A percentile compares a stretch with the other conserved stretches of the same genome.
These are phyloP conservation scores for Fusarium sp. DNA, from an alignment of 2,329 filamentous ascomycete species.

Conservation along the genomic window DNA sequence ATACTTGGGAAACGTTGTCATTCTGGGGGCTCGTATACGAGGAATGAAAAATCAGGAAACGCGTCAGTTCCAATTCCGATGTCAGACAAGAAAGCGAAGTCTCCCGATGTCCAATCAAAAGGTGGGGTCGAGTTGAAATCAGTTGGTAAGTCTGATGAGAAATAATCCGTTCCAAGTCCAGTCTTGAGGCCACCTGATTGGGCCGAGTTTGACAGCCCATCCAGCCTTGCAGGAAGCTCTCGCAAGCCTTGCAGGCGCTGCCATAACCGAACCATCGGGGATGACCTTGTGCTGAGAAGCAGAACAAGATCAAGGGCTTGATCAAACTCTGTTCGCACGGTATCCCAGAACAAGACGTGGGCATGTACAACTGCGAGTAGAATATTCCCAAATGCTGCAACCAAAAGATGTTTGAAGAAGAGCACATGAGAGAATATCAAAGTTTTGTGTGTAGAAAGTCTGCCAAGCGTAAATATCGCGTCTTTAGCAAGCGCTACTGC, in stretches of 20 bases:
- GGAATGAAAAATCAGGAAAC: background rate
- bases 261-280: background rate
- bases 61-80: background rate
- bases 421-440: too few relatives aligned
- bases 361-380: too few relatives aligned
- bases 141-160: background rate
- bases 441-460: too few relatives aligned
- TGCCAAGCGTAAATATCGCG: too few relatives aligned
- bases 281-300: background rate
- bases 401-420: too few relatives aligned
- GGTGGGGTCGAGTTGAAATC: background rate
- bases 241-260: background rate
- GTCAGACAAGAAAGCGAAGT: background rate
- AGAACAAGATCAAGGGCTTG: background rate
- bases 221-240: background rate
- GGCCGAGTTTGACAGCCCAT: background rate
- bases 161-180: background rate
- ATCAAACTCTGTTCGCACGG: background rate
- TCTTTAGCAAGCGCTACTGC: too few relatives aligned
- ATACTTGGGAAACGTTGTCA: background rate
- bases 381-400: too few relatives aligned
- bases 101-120: background rate
- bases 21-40: background rate
- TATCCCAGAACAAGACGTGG: too few relatives aligned
- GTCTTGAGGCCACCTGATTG: background rate